Base-by-base conservation (phyloP, 2,329 filamentous ascomycete species). In the Fusarium sp. region DNA sequence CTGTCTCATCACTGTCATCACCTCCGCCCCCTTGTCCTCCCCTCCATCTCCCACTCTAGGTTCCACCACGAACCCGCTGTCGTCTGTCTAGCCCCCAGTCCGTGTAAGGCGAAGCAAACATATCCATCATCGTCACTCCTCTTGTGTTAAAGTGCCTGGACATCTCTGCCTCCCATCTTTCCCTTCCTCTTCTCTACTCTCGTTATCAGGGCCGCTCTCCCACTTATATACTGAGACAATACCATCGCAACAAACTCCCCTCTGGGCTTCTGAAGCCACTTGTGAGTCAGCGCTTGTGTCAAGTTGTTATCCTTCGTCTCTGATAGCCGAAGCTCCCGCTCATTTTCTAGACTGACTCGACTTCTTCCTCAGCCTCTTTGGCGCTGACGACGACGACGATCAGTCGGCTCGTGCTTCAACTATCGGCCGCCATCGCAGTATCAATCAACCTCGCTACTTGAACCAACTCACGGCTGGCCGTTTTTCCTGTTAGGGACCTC, bases 81-180 rank as follows among this genome's bases (percentile, higher is more conserved):
- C 76, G 74, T 76, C 77, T 78, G 69, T 69, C 74, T 74, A 66
- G 75, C 62, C 69, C 32, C 68, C 68, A 68, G 72, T 52, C 41
- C 76, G 76, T 78, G 77, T 73, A 79, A 78, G 77, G 72, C 76
- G 62, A 78, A 77, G 77, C 77, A 79, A 78, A 78, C 77, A 78
- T 70, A 68, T 68, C 68, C 69, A 70, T 76, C 68, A 64, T 71
- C 73, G 65, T 72, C 70, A 63, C 66, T 71, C 48, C 67, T 73
- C 61, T 66, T 54, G 64, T 71, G 72, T 70, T 69, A 70, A 54
- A 64, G 32, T 58, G 69, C 48, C 67, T 56, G 43, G 62, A 65
- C 56, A 45, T 27, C 41, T 54, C 60, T 72, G 64, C 52, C 50
- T 67, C 43, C 56, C 73, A 50, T 57, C 60, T 41, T 75, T 37